phyloP scores from a whole-genome alignment of 495 filamentous ascomycete genomes.

The Aspergillus egyptiacus region DNA sequence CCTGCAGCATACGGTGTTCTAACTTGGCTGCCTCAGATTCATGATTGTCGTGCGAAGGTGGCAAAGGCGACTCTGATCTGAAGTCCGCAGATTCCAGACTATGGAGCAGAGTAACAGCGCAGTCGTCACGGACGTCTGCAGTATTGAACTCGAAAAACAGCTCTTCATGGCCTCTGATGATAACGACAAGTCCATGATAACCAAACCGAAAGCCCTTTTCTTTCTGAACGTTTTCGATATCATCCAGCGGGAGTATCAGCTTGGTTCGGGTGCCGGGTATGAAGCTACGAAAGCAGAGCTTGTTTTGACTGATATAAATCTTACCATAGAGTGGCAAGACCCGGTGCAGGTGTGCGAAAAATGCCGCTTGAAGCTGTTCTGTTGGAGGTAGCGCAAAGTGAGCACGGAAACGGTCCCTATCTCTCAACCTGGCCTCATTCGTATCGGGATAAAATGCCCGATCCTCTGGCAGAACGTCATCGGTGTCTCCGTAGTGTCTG shows the following conservation, averaged over 20 bases:
- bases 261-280: slow-evolving; percentile 88
- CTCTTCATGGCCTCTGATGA: slow-evolving; percentile 91
- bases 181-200: slow-evolving; percentile 84
- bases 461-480: slow-evolving; percentile 59
- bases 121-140: slow-evolving; percentile 77
- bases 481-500: slow-evolving; percentile 77
- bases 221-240: slow-evolving; percentile 90
- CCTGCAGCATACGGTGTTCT: slow-evolving; percentile 75
- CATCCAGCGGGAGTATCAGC: slow-evolving; percentile 82
- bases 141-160: slow-evolving; percentile 91
- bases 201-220: slow-evolving; percentile 93
- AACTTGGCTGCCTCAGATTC: slow-evolving; percentile 72
- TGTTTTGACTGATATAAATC: slow-evolving; percentile 86
- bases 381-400: slow-evolving; percentile 83
- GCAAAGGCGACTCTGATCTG: slow-evolving; percentile 62
- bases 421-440: slow-evolving; percentile 54
- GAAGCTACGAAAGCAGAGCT: slow-evolving; percentile 90
- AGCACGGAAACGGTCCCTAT: slow-evolving; percentile 71
- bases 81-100: slow-evolving; percentile 67
- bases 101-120: slow-evolving; percentile 71
- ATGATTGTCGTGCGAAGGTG: slow-evolving; percentile 62
- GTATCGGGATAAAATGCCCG: slow-evolving; percentile 59
- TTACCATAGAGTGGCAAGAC: slow-evolving; percentile 94
- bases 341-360: slow-evolving; percentile 80
- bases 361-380: slow-evolving; percentile 85